Conservation (phyloP, 371 early-diverging fungal species). For the Syncephalastrum monosporum region DNA sequence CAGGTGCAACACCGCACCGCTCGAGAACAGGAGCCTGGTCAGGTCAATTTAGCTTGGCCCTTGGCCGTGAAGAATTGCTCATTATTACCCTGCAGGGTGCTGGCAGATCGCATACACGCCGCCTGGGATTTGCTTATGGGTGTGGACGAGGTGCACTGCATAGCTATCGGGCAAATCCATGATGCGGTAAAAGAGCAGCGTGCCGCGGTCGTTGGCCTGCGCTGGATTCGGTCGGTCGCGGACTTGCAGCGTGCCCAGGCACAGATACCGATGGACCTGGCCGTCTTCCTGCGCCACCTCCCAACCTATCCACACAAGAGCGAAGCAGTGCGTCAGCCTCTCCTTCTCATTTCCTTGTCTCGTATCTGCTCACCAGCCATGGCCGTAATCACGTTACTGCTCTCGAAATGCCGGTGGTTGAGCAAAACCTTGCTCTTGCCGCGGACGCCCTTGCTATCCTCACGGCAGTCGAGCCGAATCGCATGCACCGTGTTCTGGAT, state of each 20-base stretch:
- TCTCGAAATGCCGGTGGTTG: not conserved
- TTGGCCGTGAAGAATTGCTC: no score
- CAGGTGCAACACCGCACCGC: constrained; percentile 28
- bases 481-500: no score
- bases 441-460: no score
- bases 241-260: constrained; percentile 36
- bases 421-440: no score
- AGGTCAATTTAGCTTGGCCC: not conserved
- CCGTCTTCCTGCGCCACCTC: constrained; percentile 11
- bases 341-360: not conserved
- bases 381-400: not conserved
- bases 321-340: constrained; percentile 9
- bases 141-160: constrained; percentile 30
- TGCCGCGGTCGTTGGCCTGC: constrained; percentile 26
- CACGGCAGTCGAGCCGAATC: no score
- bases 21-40: constrained; percentile 34
- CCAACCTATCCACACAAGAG: constrained; percentile 28
- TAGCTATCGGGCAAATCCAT: constrained; percentile 4
- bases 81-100: constrained; percentile 38
- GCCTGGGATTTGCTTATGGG: constrained; percentile 29
- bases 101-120: constrained; percentile 43
- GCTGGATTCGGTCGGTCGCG: constrained; percentile 3
- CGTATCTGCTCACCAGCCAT: constrained; percentile 8
- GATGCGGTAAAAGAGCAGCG: constrained; percentile 34
- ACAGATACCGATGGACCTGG: constrained; percentile 34